Evolutionary conservation across 169 alveolate genomes (phyloP).

Genomic region (Eimeria sp.): DNA sequence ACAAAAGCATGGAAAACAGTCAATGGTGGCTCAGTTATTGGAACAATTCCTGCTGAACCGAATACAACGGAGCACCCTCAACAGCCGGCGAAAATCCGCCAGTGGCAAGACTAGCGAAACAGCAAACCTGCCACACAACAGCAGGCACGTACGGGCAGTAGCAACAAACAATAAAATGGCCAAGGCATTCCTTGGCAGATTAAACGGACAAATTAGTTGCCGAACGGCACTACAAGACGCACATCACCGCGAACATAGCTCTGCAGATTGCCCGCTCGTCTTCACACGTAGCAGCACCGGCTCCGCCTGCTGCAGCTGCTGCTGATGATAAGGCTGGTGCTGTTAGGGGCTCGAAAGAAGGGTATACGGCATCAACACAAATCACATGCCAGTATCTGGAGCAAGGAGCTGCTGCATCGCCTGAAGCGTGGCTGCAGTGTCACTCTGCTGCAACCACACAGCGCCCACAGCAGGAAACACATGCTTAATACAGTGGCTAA

Average conservation of each 20-base stretch:
- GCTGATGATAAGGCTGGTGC: neutral
- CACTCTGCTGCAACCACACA: constrained; percentile 38
- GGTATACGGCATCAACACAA: neutral
- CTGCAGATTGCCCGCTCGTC: neutral
- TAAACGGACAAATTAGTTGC: neutral
- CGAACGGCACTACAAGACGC: neutral
- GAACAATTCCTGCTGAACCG: neutral
- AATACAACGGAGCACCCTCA: neutral
- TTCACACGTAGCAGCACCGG: neutral
- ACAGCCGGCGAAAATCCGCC: neutral
- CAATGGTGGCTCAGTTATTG: neutral
- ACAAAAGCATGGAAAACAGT: neutral
- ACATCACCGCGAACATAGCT: neutral
- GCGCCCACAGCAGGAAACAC: neutral
- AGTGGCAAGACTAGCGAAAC: neutral
- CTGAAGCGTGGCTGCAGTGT: neutral
- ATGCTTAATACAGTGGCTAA: neutral
- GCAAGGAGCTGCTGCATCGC: constrained; percentile 28
- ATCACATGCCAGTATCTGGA: neutral
- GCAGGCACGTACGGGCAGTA: neutral
- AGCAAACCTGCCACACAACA: too few relatives aligned
- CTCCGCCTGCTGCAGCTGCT: neutral
- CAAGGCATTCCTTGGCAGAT: neutral
- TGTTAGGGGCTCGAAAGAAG: neutral
- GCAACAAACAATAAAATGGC: neutral